A percentile compares a stretch with the other conserved stretches of the same genome.
Conservation (phyloP, 2,329 filamentous ascomycete genomes). For the Hymenoscyphus salicellus region DNA sequence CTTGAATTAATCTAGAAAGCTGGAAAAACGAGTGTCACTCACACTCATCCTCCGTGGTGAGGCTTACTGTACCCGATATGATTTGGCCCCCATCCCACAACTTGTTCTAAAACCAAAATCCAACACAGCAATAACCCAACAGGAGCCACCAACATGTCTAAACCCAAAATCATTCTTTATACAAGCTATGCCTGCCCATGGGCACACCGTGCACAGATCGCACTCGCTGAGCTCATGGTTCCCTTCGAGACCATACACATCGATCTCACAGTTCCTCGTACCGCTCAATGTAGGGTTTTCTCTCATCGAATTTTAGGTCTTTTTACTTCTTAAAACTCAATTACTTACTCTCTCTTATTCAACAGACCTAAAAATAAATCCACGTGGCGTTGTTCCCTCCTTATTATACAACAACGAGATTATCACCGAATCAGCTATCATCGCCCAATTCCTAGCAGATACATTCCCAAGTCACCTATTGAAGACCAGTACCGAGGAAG, state of each 20-base stretch:
- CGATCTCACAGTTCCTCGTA: constrained; percentile 2
- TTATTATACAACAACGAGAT: constrained; percentile 65
- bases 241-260: constrained; percentile 1
- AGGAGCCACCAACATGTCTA: background rate
- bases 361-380: constrained; percentile 76
- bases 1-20: too few species aligned
- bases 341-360: background rate
- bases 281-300: background rate
- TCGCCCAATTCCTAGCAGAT: constrained; percentile 68
- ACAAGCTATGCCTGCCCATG: constrained; percentile 2
- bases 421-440: constrained; percentile 69
- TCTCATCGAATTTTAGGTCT: background rate
- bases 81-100: too few species aligned
- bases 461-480: constrained; percentile 65
- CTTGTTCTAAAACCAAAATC: too few species aligned
- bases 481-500: constrained; percentile 51
- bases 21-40: too few species aligned
- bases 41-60: too few species aligned
- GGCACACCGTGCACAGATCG: background rate
- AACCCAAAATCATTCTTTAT: constrained; percentile 2
- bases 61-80: too few species aligned
- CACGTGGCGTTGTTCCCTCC: constrained; percentile 72
- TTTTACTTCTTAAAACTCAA: too few species aligned
- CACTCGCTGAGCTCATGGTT: background rate
- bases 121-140: too few species aligned